These are phyloP conservation scores for Hyaloscypha finlandica DNA, from an alignment of 495 filamentous ascomycete genomes.

Conservation along the genomic window DNA sequence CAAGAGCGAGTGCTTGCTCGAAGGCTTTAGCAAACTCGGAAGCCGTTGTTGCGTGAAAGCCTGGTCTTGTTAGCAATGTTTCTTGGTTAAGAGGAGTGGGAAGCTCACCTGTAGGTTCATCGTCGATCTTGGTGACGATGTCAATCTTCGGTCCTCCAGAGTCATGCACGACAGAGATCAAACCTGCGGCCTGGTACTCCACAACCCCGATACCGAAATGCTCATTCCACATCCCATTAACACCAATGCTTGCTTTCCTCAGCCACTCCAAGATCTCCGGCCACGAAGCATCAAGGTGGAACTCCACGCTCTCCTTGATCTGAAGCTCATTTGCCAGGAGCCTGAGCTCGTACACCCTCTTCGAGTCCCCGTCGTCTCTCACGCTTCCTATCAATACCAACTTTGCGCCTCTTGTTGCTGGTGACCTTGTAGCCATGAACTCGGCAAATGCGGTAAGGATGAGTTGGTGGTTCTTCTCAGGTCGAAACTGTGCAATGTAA, in stretches of 20 bases:
- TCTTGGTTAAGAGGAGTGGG: not conserved
- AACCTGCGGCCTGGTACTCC: slow-evolving; percentile 93
- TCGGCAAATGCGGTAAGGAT: slow-evolving; percentile 81
- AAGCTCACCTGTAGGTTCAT: slow-evolving; percentile 65
- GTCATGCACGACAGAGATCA: slow-evolving; percentile 89
- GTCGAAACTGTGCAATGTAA: slow-evolving; percentile 96
- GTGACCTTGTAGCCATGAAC: slow-evolving; percentile 51
- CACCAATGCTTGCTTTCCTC: slow-evolving; percentile 71
- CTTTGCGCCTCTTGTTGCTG: slow-evolving; percentile 54
- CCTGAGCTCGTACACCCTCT: slow-evolving; percentile 86
- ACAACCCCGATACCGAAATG: slow-evolving; percentile 99
- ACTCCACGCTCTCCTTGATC: slow-evolving; percentile 79
- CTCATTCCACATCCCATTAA: slow-evolving; percentile 99
- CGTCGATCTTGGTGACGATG: slow-evolving; percentile 81
- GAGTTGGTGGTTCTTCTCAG: slow-evolving; percentile 92
- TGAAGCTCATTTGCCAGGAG: slow-evolving; percentile 85
- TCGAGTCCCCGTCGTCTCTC: slow-evolving; percentile 78
- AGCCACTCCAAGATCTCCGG: slow-evolving; percentile 79
- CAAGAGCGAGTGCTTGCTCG: slow-evolving; percentile 69
- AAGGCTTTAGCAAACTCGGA: slow-evolving; percentile 79
- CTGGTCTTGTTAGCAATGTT: slow-evolving; percentile 39
- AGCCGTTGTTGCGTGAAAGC: slow-evolving; percentile 78
- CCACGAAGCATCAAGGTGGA: slow-evolving; percentile 88
- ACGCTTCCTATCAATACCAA: slow-evolving; percentile 88
- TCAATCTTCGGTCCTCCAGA: slow-evolving; percentile 90